phyloP scores from a whole-genome alignment of 305 asterid genomes.

The Fraxinus platypoda region DNA sequence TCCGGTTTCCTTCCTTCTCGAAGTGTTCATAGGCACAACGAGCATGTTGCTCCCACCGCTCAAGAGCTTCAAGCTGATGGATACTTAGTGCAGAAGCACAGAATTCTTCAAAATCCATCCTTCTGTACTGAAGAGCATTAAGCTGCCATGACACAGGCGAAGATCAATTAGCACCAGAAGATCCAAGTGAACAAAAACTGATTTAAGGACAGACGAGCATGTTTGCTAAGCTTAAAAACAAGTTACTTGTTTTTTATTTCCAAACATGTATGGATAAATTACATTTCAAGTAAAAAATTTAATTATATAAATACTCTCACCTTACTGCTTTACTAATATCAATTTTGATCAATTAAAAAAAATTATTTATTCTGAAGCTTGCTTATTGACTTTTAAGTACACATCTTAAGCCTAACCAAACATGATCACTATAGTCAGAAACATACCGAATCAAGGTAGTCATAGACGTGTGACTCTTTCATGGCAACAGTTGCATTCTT shows the following conservation, averaged over 20 bases:
- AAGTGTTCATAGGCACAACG: slow-evolving; percentile 72
- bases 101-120: slow-evolving; percentile 81
- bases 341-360: background rate
- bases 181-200: background rate
- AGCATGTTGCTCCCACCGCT: slow-evolving; percentile 79
- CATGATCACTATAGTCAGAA: background rate
- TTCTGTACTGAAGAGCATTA: slow-evolving; percentile 68
- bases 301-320: background rate
- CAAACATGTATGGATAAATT: background rate
- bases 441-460: slow-evolving; percentile 56
- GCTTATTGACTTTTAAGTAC: background rate
- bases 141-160: slow-evolving; percentile 36
- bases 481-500: slow-evolving; percentile 65
- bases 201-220: background rate
- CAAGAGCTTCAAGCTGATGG: slow-evolving; percentile 65
- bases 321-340: background rate
- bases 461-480: slow-evolving; percentile 66
- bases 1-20: slow-evolving; percentile 73
- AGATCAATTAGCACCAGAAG: slow-evolving; percentile 18
- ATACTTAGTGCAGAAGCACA: slow-evolving; percentile 68
- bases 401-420: background rate
- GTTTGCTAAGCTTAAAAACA: background rate
- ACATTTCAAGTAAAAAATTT: background rate
- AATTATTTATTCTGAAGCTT: background rate
- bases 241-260: background rate